Evolutionary conservation across 1,139 yeast genomes (phyloP), one percentile per base, ranked within the genome.

Genomic region (Yamadazyma membranifaciens): DNA sequence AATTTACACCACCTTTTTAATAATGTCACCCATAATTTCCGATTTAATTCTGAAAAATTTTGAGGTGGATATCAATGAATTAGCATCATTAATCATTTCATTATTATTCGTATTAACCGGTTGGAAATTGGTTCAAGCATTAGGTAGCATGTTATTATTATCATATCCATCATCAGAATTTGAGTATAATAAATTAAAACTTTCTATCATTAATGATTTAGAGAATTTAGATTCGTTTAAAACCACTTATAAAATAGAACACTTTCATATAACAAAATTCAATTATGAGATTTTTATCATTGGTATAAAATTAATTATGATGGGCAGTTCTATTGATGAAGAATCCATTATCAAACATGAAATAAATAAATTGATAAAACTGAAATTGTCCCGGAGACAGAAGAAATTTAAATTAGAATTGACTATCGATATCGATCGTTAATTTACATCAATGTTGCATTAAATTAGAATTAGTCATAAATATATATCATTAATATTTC

Each of bases 311-410:
- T 50, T 84, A 7, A 58, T 57, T 25, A 80, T 84, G 84, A 61
- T 65, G 35, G 91, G 91, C n/a, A 85, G 82, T 1, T 77, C 84
- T 6, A 76, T 76, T 42, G 87, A 83, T 44, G 88, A 83, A 42
- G 92, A 84, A 54, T 62, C 79, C 1, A 62, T 69, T 27, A 54
- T 84, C 34, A 59, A 85, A 40, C 71, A 73, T 47, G 82, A 83
- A 40, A 65, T 80, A 2, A 68, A 69, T 40, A 68, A 78, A 30
- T 66, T 81, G 26, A 48, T 66, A n/a, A 34, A 32, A 33, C 37
- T 49, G 51, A 36, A 47, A 44, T 12, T 50, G 51, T 47, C 49
- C 64, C 51, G 47, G 61, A 39, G 45, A 53, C 47, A 60, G 15
- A 38, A 42, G 28, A 36, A 61, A 14, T 65, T 60, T 31, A 63